Base-by-base conservation (phyloP, 176 grass and related monocot genomes). In the Lolium rigidum region DNA sequence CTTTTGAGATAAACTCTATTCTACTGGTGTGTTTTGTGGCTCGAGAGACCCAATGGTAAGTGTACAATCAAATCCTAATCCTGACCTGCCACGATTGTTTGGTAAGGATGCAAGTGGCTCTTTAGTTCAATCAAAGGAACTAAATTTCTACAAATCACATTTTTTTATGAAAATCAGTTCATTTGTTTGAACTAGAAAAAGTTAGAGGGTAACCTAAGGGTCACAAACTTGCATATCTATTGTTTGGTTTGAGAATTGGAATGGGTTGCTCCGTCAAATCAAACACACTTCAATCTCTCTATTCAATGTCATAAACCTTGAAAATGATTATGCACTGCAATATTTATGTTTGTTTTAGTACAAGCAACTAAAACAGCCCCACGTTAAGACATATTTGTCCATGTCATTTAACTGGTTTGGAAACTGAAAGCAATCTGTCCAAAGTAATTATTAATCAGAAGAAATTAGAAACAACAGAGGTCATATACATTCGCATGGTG, bases 401-500 rank as follows among this genome's bases (percentile, higher is more conserved):
- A 80, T 39, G 15, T 31, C 78, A 26, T 17, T 24, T 9, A 47
- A 63, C 2, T 64, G 18, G 60, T 26, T 26, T 60, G 8, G 21
- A 49, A 50, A 31, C 39, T 38, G 24, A 56, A 14, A 48, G 6
- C 16, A 49, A 52, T 24, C 83, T 41, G 14, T n/a, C 69, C 58
- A 76, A 41, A 51, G 49, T 63, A 67, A 59, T 11, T 44, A 14
- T 41, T 16, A 67, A 64, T 73, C 13, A 64, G 66, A 7, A 7
- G 22, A 70, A 70, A 60, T 11, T 37, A 60, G 38, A 83, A 88
- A 56, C 22, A 69, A 8, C 7, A 3, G 13, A 7, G 18, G 9
- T 6, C 60, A 57, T 9, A 69, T 83, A 88, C 86, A 88, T 88
- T 77, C 60, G 80, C 80, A 0, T 83, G 49, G 62, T 88, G 86